These are phyloP conservation scores for Pseudonitzschia multiseries DNA, from an alignment of 108 stramenopile species.

Conservation along the genomic window DNA sequence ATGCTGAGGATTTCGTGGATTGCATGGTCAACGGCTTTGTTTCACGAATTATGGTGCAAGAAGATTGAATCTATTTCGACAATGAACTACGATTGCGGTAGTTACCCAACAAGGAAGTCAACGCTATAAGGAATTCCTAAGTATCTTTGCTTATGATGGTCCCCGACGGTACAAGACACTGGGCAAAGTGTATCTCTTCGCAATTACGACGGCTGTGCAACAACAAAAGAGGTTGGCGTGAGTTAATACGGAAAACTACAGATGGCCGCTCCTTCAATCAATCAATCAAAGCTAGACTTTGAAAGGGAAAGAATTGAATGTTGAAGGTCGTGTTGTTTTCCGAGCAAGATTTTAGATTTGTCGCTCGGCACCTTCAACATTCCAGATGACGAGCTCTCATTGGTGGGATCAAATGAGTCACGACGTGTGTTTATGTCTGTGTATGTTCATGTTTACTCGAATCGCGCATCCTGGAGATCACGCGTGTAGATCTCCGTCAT, in stretches of 20 bases:
- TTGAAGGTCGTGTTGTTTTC: background rate
- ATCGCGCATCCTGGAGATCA: background rate
- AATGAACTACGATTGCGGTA: background rate
- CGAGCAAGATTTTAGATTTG: background rate
- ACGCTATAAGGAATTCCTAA: no score
- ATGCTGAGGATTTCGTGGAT: background rate
- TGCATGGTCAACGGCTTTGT: background rate
- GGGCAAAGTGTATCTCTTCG: no score
- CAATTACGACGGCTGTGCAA: no score
- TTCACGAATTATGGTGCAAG: no score
- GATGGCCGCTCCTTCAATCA: background rate
- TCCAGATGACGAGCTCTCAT: constrained; percentile 1
- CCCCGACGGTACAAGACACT: no score
- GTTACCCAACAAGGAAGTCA: no score
- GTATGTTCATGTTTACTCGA: background rate
- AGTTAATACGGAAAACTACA: background rate
- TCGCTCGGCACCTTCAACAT: constrained; percentile 1
- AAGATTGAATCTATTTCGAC: background rate
- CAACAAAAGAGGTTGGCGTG: no score
- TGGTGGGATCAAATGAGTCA: background rate
- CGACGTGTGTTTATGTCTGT: no score
- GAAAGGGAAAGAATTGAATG: background rate
- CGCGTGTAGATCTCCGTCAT: background rate
- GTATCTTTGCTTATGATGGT: no score
- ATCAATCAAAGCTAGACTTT: background rate